Base-by-base conservation (phyloP, 2,329 filamentous ascomycete species). In the Ophiocordyceps camponoti-leonardi region DNA sequence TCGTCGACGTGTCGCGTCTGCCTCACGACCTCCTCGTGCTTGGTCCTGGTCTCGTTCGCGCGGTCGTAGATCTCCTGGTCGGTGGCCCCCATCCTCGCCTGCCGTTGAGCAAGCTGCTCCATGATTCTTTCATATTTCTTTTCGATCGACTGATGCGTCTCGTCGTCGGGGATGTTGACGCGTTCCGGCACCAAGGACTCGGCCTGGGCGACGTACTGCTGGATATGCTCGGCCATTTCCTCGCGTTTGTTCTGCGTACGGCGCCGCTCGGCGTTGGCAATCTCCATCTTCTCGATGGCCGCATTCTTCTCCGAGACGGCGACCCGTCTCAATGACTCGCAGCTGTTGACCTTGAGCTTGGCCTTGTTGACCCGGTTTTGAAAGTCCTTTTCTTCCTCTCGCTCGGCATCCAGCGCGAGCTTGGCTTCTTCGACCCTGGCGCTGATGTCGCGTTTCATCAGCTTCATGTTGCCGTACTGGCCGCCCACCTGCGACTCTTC, bases 21-120 rank as follows among this genome's bases (percentile, higher is more conserved):
- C 12, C 60, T 60, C 44, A 59, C 61, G 7, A 69, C 68, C 19
- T 66, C 59, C 1, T 69, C 59, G 33, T 67, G 71, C 39, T 61
- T 64, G 20, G 61, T 55, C 26, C 58, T 61, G 6, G 68, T 61
- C 48, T 66, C 61, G 4, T 54, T 52, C 14, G 69, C 63, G 10
- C 67, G 64, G 30, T 71, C 66, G 45, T 72, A 70, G 43, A 86
- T 81, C 53, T 85, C 66, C 49, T 81, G 67, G 45, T 83, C 77
- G 19, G 73, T 69, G 44, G 73, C 79, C 22, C 83, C 82, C 42
- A 79, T 62, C 53, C 71, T 67, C 44, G 66, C 63, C 47, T 76
- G 71, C 45, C 75, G 71, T 49, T 69, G 68, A 18, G 67, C 60
- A n/a, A 86, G 62, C 54, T 83, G 77, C 41, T 69, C 66, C 30